Evolutionary conservation across 306 rosid genomes (phyloP).

Genomic region (Gillenia trifoliata): DNA sequence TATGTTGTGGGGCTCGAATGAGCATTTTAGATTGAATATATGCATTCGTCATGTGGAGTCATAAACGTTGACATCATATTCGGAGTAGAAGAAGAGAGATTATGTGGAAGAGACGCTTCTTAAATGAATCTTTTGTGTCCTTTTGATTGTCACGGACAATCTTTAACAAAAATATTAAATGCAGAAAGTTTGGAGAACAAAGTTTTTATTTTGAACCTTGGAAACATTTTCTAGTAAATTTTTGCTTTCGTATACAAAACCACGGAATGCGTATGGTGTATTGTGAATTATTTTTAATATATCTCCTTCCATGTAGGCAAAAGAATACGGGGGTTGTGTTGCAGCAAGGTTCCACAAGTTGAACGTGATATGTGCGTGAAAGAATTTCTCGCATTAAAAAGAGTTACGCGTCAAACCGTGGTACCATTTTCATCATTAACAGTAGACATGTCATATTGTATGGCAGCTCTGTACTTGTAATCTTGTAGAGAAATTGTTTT

Average conservation of each 20-base stretch:
- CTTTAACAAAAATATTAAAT: background rate
- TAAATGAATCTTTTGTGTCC: background rate
- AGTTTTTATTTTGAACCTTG: background rate
- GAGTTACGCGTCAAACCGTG: conserved; percentile 79
- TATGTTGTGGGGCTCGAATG: background rate
- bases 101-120: background rate
- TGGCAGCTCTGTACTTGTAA: conserved; percentile 2
- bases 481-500: conserved; percentile 16
- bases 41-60: background rate
- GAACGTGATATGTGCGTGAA: conserved; percentile 77
- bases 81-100: background rate
- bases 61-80: background rate
- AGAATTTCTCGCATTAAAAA: conserved; percentile 80
- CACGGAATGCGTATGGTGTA: background rate
- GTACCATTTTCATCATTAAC: conserved; percentile 29
- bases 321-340: conserved; percentile 80
- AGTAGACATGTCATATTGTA: conserved; percentile 8
- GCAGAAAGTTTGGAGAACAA: background rate
- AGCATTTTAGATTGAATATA: background rate
- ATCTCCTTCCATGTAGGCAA: conserved; percentile 50
- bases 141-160: background rate
- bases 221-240: background rate
- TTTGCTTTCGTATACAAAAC: background rate
- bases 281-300: conserved; percentile 19
- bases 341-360: conserved; percentile 88